These are phyloP conservation scores for Papiliotrema fonsecae DNA, from an alignment of 1,284 basidiomycete species.

Conservation along the genomic window DNA sequence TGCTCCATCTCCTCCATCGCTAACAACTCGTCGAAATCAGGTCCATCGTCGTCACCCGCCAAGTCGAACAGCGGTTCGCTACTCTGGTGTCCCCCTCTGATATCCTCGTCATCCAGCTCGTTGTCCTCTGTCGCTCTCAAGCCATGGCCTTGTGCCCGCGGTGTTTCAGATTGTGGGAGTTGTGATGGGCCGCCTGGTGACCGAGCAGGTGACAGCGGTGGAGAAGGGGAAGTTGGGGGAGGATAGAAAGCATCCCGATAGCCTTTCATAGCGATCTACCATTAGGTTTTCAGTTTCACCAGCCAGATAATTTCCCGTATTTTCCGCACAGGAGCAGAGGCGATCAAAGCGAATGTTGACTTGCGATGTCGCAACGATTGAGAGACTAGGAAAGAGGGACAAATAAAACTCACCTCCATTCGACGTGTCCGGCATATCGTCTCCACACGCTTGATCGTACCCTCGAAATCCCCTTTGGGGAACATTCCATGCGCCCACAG, in stretches of 20 bases:
- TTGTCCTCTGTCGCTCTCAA: too few relatives aligned
- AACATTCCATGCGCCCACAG: constrained; percentile 89
- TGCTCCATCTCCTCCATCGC: constrained; percentile 59
- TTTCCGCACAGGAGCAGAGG: background rate
- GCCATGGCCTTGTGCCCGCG: too few relatives aligned
- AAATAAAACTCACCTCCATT: constrained; percentile 63
- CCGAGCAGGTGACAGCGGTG: too few relatives aligned
- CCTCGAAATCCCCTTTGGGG: constrained; percentile 75
- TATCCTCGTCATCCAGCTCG: too few relatives aligned
- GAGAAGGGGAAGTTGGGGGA: constrained; percentile 37
- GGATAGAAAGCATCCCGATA: constrained; percentile 57
- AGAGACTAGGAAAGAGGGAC: too few relatives aligned
- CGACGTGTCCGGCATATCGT: constrained; percentile 74
- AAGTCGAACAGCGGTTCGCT: constrained; percentile 35
- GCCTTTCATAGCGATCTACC: constrained; percentile 38
- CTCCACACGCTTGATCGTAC: constrained; percentile 76
- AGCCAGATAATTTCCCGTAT: background rate
- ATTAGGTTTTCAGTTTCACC: background rate
- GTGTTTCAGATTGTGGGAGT: too few relatives aligned
- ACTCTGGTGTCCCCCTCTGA: too few relatives aligned
- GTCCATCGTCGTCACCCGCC: constrained; percentile 48
- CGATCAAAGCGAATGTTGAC: background rate
- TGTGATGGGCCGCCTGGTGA: too few relatives aligned
- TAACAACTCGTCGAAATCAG: constrained; percentile 54
- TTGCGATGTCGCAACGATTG: too few relatives aligned